Conservation (phyloP, 2,329 filamentous ascomycete genomes). For the Dactylellina drechsleri region DNA sequence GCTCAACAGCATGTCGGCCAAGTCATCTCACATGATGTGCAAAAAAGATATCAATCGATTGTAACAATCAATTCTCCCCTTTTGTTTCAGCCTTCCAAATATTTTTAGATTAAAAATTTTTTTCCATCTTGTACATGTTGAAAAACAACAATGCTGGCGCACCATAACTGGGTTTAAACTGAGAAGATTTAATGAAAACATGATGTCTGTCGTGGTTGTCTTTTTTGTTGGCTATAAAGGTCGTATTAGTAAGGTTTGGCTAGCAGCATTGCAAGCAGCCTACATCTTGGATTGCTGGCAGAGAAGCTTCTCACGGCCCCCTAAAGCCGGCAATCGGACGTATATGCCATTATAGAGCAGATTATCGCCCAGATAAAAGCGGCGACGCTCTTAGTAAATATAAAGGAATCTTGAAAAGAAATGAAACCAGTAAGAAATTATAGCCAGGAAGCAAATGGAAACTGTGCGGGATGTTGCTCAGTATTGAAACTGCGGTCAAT, state of each 20-base stretch:
- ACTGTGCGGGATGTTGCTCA: background rate
- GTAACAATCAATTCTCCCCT: background rate
- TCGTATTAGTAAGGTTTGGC: background rate
- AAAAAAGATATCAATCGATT: conserved; percentile 2
- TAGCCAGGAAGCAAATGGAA: conserved; percentile 11
- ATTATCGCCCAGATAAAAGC: conserved; percentile 41
- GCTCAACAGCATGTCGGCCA: conserved; percentile 40
- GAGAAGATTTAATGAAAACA: conserved; percentile 3
- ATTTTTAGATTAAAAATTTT: conserved; percentile 32
- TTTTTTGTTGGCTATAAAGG: conserved; percentile 23
- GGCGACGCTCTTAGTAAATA: conserved; percentile 46
- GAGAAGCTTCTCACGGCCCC: background rate
- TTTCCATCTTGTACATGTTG: conserved; percentile 37
- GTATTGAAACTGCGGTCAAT: background rate
- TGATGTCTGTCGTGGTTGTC: conserved; percentile 50
- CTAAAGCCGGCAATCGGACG: background rate
- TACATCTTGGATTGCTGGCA: conserved; percentile 12
- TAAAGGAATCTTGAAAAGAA: conserved; percentile 9
- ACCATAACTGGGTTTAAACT: conserved; percentile 50
- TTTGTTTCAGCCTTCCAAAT: conserved; percentile 28
- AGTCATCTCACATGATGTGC: conserved; percentile 51
- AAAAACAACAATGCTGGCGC: conserved; percentile 47
- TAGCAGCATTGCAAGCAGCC: background rate
- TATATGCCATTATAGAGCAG: conserved; percentile 44
- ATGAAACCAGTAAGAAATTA: conserved; percentile 16